Conservation (phyloP, 1,139 yeast species). For the Lodderomyces jiufengensis region DNA sequence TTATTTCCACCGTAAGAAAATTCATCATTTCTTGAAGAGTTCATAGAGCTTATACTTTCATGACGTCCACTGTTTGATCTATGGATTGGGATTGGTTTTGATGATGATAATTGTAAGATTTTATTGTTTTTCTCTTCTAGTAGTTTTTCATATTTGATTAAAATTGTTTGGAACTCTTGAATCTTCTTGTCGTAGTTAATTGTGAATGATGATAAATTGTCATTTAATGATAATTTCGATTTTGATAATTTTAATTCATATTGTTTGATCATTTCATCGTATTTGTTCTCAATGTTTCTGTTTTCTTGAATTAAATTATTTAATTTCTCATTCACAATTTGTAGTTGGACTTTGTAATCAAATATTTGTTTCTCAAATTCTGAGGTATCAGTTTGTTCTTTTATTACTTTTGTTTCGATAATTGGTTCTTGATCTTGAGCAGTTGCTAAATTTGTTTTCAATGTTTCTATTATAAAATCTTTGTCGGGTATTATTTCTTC, state of each 20-base stretch:
- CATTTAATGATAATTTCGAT: constrained; percentile 26
- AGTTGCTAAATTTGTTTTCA: constrained; percentile 16
- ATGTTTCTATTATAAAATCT: constrained; percentile 22
- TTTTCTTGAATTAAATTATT: constrained; percentile 17
- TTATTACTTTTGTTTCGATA: constrained; percentile 1
- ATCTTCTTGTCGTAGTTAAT: constrained; percentile 29
- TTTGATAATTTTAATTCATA: constrained; percentile 24
- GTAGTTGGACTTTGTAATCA: constrained; percentile 20
- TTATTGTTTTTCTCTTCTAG: constrained; percentile 38
- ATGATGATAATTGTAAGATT: constrained; percentile 34
- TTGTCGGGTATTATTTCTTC: constrained; percentile 20
- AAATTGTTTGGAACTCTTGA: constrained; percentile 28
- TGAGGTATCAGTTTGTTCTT: constrained; percentile 8
- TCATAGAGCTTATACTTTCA: not conserved
- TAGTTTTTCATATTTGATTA: constrained; percentile 33
- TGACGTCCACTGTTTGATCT: constrained; percentile 3
- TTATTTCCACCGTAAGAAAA: constrained; percentile 8
- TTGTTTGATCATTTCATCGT: constrained; percentile 17
- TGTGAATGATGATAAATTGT: constrained; percentile 20
- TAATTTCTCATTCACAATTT: constrained; percentile 18
- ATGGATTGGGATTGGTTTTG: constrained; percentile 45
- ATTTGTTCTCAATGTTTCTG: constrained; percentile 14
- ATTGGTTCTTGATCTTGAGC: constrained; percentile 7
- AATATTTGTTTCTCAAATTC: constrained; percentile 20
- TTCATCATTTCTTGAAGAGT: constrained; percentile 8